These are phyloP conservation scores for Pistacia vera DNA, from an alignment of 345 rosid species.

Conservation along the genomic window DNA sequence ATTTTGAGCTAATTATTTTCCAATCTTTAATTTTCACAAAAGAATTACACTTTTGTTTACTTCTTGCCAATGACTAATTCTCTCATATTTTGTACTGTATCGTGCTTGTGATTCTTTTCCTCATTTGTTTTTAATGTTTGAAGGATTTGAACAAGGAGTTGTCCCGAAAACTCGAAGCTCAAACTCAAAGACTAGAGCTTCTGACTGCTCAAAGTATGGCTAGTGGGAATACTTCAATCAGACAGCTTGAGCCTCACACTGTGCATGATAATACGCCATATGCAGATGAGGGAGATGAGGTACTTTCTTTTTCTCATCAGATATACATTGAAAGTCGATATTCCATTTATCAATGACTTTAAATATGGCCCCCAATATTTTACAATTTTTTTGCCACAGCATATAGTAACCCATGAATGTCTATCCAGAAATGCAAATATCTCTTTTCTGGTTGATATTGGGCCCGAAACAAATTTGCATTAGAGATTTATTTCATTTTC, in stretches of 20 bases:
- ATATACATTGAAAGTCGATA: too few relatives aligned
- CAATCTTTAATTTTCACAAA: not conserved
- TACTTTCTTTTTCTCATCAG: constrained; percentile 29
- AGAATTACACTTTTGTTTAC: too few relatives aligned
- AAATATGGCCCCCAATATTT: too few relatives aligned
- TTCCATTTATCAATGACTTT: too few relatives aligned
- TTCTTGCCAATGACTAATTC: too few relatives aligned
- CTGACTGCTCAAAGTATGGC: constrained; percentile 84
- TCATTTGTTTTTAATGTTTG: constrained; percentile 26
- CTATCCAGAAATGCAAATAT: not conserved
- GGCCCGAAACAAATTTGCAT: not conserved
- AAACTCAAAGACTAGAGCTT: constrained; percentile 94
- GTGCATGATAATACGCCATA: constrained; percentile 58
- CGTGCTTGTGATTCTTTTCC: not conserved
- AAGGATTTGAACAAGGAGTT: constrained; percentile 88
- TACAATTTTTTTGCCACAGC: too few relatives aligned
- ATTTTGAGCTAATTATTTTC: not conserved
- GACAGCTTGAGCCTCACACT: constrained; percentile 50
- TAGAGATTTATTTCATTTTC: not conserved
- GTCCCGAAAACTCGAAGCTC: constrained; percentile 84
- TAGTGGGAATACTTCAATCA: constrained; percentile 46
- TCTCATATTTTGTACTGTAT: not conserved
- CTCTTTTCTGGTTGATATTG: constrained; percentile 1
- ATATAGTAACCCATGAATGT: not conserved
- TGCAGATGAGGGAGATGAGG: constrained; percentile 99